These are phyloP conservation scores for Jatropha podagrica DNA, from an alignment of 441 rosid genomes.

Conservation along the genomic window DNA sequence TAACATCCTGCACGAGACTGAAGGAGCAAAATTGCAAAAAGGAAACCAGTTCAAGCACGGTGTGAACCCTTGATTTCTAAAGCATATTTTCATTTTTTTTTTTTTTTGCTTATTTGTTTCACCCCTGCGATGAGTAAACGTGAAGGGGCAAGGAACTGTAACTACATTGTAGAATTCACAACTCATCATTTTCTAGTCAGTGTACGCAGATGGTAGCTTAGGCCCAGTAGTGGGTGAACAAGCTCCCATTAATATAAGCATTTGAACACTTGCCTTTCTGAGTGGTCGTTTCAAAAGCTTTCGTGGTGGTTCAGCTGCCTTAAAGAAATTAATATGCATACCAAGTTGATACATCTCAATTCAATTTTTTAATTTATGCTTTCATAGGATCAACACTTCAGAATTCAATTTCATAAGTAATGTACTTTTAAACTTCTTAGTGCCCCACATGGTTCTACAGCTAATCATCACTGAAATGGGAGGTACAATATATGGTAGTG, in stretches of 20 bases:
- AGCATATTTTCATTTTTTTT: not conserved
- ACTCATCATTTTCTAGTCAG: slow-evolving; percentile 3
- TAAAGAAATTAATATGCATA: too few species aligned
- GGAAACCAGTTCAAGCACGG: slow-evolving; percentile 9
- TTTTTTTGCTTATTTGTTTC: not conserved
- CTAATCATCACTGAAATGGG: too few species aligned
- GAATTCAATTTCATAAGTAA: too few species aligned
- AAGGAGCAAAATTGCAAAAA: not conserved
- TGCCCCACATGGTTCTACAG: too few species aligned
- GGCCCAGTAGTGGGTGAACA: slow-evolving; percentile 28
- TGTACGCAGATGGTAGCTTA: slow-evolving; percentile 20
- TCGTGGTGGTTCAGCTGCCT: too few species aligned
- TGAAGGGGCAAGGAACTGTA: slow-evolving; percentile 27
- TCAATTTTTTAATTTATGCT: too few species aligned
- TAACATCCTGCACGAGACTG: not conserved
- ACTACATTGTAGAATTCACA: slow-evolving; percentile 7
- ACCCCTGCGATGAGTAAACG: slow-evolving; percentile 4
- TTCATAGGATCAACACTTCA: too few species aligned
- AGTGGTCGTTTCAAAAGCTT: too few species aligned
- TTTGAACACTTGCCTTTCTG: not conserved
- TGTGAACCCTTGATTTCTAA: slow-evolving; percentile 14
- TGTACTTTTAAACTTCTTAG: too few species aligned
- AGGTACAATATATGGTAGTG: too few species aligned
- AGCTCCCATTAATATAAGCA: slow-evolving; percentile 19
- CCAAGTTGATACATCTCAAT: too few species aligned